Conservation (phyloP, 139 green algal genomes). For the Pseudopediastrum boryanum region DNA sequence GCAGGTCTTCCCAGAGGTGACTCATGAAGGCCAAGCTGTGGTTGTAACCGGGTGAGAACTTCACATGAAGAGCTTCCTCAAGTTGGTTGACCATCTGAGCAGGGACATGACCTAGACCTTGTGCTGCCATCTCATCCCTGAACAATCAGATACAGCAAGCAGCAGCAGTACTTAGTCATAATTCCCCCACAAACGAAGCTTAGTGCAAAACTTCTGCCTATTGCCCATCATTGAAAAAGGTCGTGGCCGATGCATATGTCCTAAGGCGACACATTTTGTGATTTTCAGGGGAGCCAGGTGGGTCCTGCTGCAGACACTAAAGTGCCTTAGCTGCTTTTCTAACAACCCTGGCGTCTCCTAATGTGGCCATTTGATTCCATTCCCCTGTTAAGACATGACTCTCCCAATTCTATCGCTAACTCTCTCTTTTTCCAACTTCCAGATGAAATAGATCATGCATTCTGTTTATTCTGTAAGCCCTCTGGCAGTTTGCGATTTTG, state of each 20-base stretch:
- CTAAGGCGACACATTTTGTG: too few species aligned
- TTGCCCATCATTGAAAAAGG: background rate
- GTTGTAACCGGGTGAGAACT: constrained; percentile 19
- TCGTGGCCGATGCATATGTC: background rate
- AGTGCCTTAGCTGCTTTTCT: too few species aligned
- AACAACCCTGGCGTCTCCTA: too few species aligned
- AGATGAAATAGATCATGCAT: background rate
- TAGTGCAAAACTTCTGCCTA: background rate
- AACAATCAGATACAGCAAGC: background rate
- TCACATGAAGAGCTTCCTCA: constrained; percentile 4
- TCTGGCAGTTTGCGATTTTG: background rate
- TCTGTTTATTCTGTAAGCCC: background rate
- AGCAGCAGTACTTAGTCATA: background rate
- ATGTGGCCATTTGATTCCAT: too few species aligned
- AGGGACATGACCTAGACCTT: constrained; percentile 1
- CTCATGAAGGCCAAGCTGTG: constrained; percentile 20
- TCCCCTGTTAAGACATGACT: too few species aligned
- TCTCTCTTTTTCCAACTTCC: too few species aligned
- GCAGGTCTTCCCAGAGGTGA: constrained; percentile 38
- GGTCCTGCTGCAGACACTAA: too few species aligned
- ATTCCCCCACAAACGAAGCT: background rate
- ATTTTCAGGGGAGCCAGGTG: too few species aligned
- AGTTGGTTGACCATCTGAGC: constrained; percentile 28
- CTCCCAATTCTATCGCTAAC: too few species aligned
- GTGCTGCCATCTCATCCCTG: constrained; percentile 25